Conservation (phyloP, 2,329 filamentous ascomycete species). For the Penicillium olsonii region DNA sequence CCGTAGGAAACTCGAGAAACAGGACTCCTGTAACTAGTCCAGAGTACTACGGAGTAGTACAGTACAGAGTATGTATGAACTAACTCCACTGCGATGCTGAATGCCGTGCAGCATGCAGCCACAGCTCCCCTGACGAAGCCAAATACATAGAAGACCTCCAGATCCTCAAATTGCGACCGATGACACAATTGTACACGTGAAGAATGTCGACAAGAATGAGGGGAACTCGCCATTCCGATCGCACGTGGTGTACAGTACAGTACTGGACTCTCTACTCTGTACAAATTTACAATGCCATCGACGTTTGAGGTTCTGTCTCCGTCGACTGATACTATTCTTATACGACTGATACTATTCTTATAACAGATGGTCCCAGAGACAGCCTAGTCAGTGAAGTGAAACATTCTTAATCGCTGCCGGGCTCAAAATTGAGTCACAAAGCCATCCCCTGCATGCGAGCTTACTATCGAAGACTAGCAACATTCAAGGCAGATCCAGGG, state of each 20-base stretch:
- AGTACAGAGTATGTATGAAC: no score
- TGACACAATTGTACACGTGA: slow-evolving; percentile 11
- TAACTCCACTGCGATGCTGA: no score
- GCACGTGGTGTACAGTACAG: slow-evolving; percentile 18
- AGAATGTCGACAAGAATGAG: slow-evolving; percentile 16
- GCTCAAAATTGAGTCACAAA: background rate
- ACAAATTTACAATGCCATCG: background rate
- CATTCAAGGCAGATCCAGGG: background rate
- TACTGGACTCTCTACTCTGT: background rate
- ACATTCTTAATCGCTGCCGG: slow-evolving; percentile 2
- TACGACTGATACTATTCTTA: no score
- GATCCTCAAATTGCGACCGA: background rate
- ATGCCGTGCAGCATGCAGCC: slow-evolving; percentile 5
- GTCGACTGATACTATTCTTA: no score
- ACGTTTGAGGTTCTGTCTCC: no score
- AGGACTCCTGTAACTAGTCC: no score
- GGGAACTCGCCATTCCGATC: slow-evolving; percentile 20
- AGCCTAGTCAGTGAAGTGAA: background rate
- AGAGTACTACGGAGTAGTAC: no score
- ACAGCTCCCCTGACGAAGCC: background rate
- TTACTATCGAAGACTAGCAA: background rate
- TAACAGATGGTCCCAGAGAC: background rate
- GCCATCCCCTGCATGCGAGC: slow-evolving; percentile 1
- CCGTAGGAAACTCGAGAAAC: no score
- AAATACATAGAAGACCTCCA: background rate